These are phyloP conservation scores for Yarrowia phangngaensis DNA, from an alignment of 805 yeast genomes.

Conservation along the genomic window DNA sequence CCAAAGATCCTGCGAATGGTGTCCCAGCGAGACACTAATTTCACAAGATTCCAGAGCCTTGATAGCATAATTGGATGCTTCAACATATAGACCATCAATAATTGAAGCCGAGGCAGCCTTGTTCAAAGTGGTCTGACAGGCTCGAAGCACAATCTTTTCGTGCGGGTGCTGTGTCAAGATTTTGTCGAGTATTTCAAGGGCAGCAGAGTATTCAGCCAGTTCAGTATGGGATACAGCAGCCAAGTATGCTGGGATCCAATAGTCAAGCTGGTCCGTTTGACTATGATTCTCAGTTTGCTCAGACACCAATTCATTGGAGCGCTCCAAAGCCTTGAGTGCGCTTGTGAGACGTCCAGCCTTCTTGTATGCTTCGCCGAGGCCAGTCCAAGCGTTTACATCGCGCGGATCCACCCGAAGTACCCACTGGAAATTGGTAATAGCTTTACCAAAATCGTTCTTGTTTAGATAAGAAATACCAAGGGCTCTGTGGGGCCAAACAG, in stretches of 20 bases:
- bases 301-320: constrained; percentile 54
- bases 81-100: constrained; percentile 59
- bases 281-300: neutral
- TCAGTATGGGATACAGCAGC: constrained; percentile 62
- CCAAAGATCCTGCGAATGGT: constrained; percentile 59
- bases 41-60: constrained; percentile 45
- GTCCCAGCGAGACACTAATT: constrained; percentile 41
- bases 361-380: constrained; percentile 93
- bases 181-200: constrained; percentile 48
- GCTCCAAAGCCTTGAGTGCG: constrained; percentile 72
- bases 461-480: constrained; percentile 76
- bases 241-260: constrained; percentile 63
- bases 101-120: constrained; percentile 53
- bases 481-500: constrained; percentile 80
- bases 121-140: constrained; percentile 56
- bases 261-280: constrained; percentile 32
- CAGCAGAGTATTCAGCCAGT: constrained; percentile 61
- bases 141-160: constrained; percentile 50
- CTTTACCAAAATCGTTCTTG: constrained; percentile 64
- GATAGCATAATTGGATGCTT: constrained; percentile 52
- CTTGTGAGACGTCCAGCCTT: constrained; percentile 84
- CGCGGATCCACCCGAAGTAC: constrained; percentile 64
- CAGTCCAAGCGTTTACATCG: constrained; percentile 85
- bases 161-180: constrained; percentile 46
- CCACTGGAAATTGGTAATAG: constrained; percentile 84